Evolutionary conservation across 352 stramenopile genomes (phyloP).

Genomic region (Saprolegnia diclina): DNA sequence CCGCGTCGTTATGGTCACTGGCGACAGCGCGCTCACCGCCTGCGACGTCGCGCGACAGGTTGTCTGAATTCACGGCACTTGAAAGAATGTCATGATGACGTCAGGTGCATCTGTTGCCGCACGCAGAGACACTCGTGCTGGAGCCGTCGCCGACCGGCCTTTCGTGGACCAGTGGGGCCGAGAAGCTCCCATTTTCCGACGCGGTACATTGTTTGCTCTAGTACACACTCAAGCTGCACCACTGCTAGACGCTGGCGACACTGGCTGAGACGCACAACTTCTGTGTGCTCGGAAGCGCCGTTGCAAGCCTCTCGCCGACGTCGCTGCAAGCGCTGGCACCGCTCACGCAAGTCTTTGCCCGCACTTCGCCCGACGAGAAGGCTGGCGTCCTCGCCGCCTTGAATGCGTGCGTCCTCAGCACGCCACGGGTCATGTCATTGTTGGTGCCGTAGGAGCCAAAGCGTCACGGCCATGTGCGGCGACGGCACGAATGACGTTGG

Average conservation of each 20-base stretch:
- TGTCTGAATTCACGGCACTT: constrained; percentile 86
- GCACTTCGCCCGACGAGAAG: constrained; percentile 83
- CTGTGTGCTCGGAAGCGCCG: constrained; percentile 39
- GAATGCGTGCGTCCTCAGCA: constrained; percentile 51
- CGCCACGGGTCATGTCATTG: constrained; percentile 81
- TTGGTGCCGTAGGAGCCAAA: constrained; percentile 76
- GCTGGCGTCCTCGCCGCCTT: constrained; percentile 59
- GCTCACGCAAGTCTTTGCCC: constrained; percentile 78
- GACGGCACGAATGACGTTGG: constrained; percentile 98
- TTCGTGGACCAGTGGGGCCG: background rate
- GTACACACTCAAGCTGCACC: too few species aligned
- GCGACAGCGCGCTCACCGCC: constrained; percentile 95
- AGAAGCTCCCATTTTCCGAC: background rate
- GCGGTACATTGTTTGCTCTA: too few species aligned
- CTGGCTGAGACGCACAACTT: constrained; percentile 34
- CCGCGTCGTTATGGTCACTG: constrained; percentile 98
- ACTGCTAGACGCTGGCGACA: constrained; percentile 7
- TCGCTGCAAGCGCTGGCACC: background rate
- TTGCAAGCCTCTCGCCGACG: constrained; percentile 29
- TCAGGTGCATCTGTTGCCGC: background rate
- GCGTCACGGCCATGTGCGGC: constrained; percentile 96
- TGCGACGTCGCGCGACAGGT: constrained; percentile 89
- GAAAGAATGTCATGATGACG: constrained; percentile 36
- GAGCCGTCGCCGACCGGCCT: constrained; percentile 24
- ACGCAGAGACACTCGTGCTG: background rate